phyloP scores from a whole-genome alignment of 2,329 filamentous ascomycete species.

The Colletotrichum tabaci region DNA sequence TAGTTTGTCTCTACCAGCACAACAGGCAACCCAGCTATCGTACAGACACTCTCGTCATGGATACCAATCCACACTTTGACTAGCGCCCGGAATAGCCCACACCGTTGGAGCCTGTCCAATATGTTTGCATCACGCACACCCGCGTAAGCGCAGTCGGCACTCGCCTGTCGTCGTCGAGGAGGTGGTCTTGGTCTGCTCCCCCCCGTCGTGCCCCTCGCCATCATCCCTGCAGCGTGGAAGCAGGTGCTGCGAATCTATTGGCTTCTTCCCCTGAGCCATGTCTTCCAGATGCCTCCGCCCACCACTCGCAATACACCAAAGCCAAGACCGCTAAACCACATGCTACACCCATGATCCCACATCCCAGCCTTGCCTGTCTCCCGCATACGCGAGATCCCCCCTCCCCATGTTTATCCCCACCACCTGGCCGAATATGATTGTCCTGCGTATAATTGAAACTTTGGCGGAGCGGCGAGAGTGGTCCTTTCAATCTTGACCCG shows the following conservation, averaged over 20 bases:
- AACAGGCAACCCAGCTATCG: too few relatives aligned
- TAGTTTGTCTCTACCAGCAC: too few relatives aligned
- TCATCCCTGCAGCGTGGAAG: conserved; percentile 13
- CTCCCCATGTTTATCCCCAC: conserved; percentile 32
- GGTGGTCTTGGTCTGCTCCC: background rate
- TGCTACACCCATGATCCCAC: conserved; percentile 24
- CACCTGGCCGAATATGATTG: conserved; percentile 33
- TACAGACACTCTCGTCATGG: background rate
- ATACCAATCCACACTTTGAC: background rate
- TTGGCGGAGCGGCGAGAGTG: conserved; percentile 40
- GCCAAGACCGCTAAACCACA: conserved; percentile 13
- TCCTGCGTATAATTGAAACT: conserved; percentile 41
- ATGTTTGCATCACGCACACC: conserved; percentile 10
- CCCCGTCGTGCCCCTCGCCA: background rate
- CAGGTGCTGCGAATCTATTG: conserved; percentile 5
- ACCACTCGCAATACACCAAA: conserved; percentile 25
- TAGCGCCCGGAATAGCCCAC: background rate
- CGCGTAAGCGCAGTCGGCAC: conserved; percentile 35
- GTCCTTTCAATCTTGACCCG: conserved; percentile 37
- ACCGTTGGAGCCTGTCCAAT: background rate
- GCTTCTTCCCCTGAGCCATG: conserved; percentile 13
- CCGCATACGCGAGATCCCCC: conserved; percentile 41
- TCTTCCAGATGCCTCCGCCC: background rate
- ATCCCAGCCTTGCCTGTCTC: conserved; percentile 32
- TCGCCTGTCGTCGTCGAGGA: conserved; percentile 16